Percentiles rank a stretch among this genome's conserved stretches.
Conservation (phyloP, 208 protist genomes). For the Crithidia expoeki region DNA sequence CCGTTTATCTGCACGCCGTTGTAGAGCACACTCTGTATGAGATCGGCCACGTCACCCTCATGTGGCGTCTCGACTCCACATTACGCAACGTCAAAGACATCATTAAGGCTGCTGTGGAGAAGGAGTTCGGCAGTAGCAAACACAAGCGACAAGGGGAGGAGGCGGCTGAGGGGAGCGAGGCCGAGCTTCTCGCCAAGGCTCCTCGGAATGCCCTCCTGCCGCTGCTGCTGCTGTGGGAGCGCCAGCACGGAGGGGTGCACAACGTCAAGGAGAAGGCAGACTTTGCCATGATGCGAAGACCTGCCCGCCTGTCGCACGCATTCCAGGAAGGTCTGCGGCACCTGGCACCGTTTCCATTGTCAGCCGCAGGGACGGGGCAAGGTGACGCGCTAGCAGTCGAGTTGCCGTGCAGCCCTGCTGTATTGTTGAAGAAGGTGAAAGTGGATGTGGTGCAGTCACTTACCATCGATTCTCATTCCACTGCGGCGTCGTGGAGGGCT, state of each 20-base stretch:
- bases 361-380: not conserved
- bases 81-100: slow-evolving; percentile 38
- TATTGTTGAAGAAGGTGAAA: no score
- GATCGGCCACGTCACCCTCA: slow-evolving; percentile 78
- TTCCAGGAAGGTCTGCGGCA: not conserved
- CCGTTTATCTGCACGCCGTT: slow-evolving; percentile 52
- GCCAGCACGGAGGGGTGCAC: not conserved
- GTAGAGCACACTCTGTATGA: slow-evolving; percentile 76
- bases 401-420: not conserved
- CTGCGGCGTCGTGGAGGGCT: no score
- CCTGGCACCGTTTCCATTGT: not conserved
- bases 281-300: slow-evolving; percentile 1
- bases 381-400: not conserved
- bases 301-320: not conserved
- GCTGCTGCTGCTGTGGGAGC: slow-evolving; percentile 32
- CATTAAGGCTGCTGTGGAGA: slow-evolving; percentile 16
- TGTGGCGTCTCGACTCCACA: slow-evolving; percentile 71
- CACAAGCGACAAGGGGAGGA: no score
- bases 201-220: slow-evolving; percentile 44
- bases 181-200: slow-evolving; percentile 27
- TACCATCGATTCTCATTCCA: no score
- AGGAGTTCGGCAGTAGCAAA: slow-evolving; percentile 8
- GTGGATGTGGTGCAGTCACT: no score
- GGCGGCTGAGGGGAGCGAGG: not conserved
- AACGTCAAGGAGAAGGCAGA: not conserved